Conservation (phyloP, 2,329 filamentous ascomycete genomes). For the Sordariomycetes sp. region DNA sequence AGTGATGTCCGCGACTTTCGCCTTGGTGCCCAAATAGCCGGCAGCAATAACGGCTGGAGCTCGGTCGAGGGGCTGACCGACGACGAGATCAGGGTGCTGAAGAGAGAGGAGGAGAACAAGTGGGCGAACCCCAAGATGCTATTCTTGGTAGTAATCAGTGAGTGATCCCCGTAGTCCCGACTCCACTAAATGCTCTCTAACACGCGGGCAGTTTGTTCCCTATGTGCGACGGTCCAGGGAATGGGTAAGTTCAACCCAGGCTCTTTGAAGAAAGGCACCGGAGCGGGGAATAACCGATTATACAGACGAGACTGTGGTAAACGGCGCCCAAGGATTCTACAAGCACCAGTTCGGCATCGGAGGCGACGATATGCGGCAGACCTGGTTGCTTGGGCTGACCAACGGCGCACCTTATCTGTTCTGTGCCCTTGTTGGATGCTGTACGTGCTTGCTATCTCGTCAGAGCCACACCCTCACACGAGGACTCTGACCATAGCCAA, state of each 20-base stretch:
- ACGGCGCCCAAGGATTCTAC: constrained; percentile 59
- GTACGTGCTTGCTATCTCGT: constrained; percentile 15
- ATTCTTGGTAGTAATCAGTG: constrained; percentile 51
- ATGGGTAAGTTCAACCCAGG: constrained; percentile 26
- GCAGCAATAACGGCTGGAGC: constrained; percentile 36
- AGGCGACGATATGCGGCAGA: constrained; percentile 32
- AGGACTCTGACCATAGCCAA: not conserved
- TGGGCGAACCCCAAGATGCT: constrained; percentile 60
- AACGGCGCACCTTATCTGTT: constrained; percentile 55
- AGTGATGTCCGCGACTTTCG: constrained; percentile 48
- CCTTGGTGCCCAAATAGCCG: constrained; percentile 48
- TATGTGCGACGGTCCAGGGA: constrained; percentile 59
- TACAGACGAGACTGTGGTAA: constrained; percentile 53
- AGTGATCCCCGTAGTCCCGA: constrained; percentile 11
- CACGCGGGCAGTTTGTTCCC: constrained; percentile 39
- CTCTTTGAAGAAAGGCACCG: not conserved
- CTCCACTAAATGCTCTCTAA: not conserved
- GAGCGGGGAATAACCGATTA: constrained; percentile 12
- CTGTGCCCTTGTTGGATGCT: constrained; percentile 60
- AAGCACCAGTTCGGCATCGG: constrained; percentile 49
- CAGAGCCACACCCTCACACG: too few species aligned
- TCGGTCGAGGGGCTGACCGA: constrained; percentile 40
- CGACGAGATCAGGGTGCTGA: constrained; percentile 46
- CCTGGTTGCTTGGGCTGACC: constrained; percentile 50
- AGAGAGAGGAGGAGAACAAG: constrained; percentile 51